Evolutionary conservation across 2,329 filamentous ascomycete genomes (phyloP), one percentile per base, ranked within the genome.

Genomic region (Trichophyton rubrum): DNA sequence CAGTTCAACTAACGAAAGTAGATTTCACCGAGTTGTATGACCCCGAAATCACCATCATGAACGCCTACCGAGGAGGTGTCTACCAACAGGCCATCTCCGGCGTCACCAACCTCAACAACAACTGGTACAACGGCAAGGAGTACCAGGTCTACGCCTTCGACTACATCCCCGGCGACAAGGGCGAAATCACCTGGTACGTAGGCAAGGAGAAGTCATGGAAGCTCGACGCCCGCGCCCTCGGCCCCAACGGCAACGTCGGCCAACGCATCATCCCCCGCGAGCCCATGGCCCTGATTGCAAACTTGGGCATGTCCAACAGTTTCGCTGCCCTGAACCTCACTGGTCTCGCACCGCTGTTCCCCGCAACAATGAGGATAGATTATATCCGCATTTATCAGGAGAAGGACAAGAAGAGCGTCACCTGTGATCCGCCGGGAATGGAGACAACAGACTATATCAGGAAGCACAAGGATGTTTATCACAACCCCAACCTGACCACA

Each of bases 381-480:
- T 88, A 87, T 68, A 78, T 89, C 59, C 81, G 86, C 13, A 85
- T 88, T 58, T 88, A 88, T 67, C 85, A 88, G 70, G 81, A 85
- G 63, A 78, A 80, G 13, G 78, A 81, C 59, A 75, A 78, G 11
- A 76, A 80, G 66, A 78, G 78, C 43, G 67, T 87, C 57, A 87
- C 85, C 15, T 89, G 86, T 70, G 86, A 89, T 72, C 86, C 86
- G 2, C 75, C 77, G 0, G 85, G 81, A 0, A 88, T 84, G 68
- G 79, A 81, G 60, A 89, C 86, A 0, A 88, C 85, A 0, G 68
- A 78, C 1, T 89, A 89, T 70, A 89, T 89, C 68, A 74, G 74
- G 56, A 73, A 79, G 1, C 85, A 89, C 67, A 77, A 78, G 1
- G 76, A 80, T 60, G 79, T 83, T 2, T 89, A 88, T 67, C 73